Evolutionary conservation across 495 filamentous ascomycete genomes (phyloP).

Genomic region (Mytilinidion resinicola): DNA sequence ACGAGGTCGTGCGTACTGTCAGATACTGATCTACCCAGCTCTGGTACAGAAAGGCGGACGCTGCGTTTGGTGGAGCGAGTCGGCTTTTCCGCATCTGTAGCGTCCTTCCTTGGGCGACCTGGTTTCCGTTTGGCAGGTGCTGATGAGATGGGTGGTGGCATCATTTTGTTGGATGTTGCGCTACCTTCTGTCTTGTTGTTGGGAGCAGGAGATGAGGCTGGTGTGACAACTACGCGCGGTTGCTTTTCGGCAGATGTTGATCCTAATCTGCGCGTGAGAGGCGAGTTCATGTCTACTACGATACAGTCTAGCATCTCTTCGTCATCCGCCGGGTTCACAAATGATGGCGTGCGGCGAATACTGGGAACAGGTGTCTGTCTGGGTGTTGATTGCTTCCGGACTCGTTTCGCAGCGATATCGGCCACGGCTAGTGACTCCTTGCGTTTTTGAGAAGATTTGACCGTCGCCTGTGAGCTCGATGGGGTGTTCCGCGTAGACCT

Average conservation of each 20-base stretch:
- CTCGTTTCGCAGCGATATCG: neutral
- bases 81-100: slow-evolving; percentile 1
- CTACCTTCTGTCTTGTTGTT: neutral
- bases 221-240: neutral
- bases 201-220: neutral
- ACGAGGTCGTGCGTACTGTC: slow-evolving; percentile 17
- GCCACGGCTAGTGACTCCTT: neutral
- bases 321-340: neutral
- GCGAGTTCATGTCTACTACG: slow-evolving; percentile 21
- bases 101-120: neutral
- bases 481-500: too few species aligned
- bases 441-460: neutral
- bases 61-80: slow-evolving; percentile 20
- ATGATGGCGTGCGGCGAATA: neutral
- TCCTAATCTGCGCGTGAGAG: neutral
- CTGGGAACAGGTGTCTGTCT: neutral
- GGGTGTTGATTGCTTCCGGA: neutral
- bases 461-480: too few species aligned
- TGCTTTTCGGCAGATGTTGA: too few species aligned
- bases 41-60: slow-evolving; percentile 13
- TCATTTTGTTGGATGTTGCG: neutral
- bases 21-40: slow-evolving; percentile 13
- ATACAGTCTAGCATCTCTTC: slow-evolving; percentile 30
- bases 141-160: neutral
- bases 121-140: neutral